Evolutionary conservation across 495 filamentous ascomycete species (phyloP), one percentile per base, ranked within the genome.

Genomic region (Daldinia loculata): DNA sequence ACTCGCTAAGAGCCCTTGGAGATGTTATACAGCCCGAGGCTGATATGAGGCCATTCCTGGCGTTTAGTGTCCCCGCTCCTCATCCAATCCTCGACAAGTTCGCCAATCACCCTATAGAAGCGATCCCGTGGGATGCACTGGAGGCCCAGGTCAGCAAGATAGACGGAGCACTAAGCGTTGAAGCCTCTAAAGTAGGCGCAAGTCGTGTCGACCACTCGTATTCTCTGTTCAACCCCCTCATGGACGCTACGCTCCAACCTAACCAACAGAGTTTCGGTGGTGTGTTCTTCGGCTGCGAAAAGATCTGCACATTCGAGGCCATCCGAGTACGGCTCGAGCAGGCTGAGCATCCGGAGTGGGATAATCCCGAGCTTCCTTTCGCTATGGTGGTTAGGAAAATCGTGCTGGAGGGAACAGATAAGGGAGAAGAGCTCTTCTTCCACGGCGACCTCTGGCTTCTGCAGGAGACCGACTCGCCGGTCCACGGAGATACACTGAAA

Each of bases 41-140:
- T 0, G 77, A 80, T n/a, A 79, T 83, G 77, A 79, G 82, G 2
- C 82, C 82, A 0, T 84, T 84, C 66, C 74, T 83, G 7, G 82
- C 82, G 4, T 84, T 81, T 32, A 83, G 80, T 56, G 78, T 84
- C 0, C 82, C 82, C 0, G 57, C 69, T 15, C 55, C 78, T 1
- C 50, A 56, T 36, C 53, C 30, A 15, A 27, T n/a, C 5, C 34
- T 79, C 11, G 52, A 65, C 1, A 67, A 72, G 26, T 48, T 79
- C 9, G 45, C 59, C 39, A 56, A 76, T 48, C 73, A 76, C 26
- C 60, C 59, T 6, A 79, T 78, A 51, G 71, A 72, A 8, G 53
- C 53, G 17, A 61, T 80, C 50, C 41, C 77, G 56, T 83, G 81
- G 81, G 58, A 38, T 22, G 61, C 24, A 14, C 34, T 77, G 2